phyloP scores from a whole-genome alignment of 345 rosid genomes.

The Pistacia integerrima region DNA sequence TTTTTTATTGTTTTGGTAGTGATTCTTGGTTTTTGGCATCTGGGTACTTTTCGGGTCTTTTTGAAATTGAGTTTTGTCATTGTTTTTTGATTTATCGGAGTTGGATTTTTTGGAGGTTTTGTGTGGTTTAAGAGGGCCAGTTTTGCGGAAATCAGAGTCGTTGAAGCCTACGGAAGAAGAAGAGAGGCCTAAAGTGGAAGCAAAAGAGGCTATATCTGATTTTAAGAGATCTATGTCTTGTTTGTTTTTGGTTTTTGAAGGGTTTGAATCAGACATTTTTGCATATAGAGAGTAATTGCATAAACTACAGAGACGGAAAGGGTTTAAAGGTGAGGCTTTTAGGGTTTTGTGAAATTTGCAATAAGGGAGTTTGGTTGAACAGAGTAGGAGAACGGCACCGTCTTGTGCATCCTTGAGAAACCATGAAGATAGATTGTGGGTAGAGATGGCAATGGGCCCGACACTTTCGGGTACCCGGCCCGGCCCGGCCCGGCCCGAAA shows the following conservation, averaged over 20 bases:
- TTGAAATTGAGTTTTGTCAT: slow-evolving; percentile 17
- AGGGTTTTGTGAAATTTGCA: slow-evolving; percentile 4
- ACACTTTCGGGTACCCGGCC: too few species aligned
- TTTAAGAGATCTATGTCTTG: slow-evolving; percentile 39
- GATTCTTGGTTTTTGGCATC: slow-evolving; percentile 21
- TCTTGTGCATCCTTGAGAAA: not conserved
- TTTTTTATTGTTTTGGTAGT: slow-evolving; percentile 3
- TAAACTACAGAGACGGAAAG: not conserved
- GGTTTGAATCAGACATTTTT: slow-evolving; percentile 45
- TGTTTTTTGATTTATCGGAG: not conserved
- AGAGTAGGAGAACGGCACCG: not conserved
- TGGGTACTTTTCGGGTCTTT: slow-evolving; percentile 18
- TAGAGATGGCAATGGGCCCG: too few species aligned
- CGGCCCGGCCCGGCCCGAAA: too few species aligned
- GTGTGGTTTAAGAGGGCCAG: slow-evolving; percentile 25
- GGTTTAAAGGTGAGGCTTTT: not conserved
- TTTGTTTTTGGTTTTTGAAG: slow-evolving; percentile 20
- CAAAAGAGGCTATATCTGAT: slow-evolving; percentile 76
- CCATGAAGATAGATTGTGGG: too few species aligned
- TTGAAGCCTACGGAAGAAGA: slow-evolving; percentile 68
- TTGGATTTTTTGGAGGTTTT: slow-evolving; percentile 21
- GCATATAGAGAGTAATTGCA: not conserved
- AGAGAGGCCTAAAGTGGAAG: slow-evolving; percentile 76
- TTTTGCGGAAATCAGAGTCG: slow-evolving; percentile 73
- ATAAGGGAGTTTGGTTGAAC: not conserved